Conservation (phyloP, 2,329 filamentous ascomycete species). For the Gliomastix tumulicola region DNA sequence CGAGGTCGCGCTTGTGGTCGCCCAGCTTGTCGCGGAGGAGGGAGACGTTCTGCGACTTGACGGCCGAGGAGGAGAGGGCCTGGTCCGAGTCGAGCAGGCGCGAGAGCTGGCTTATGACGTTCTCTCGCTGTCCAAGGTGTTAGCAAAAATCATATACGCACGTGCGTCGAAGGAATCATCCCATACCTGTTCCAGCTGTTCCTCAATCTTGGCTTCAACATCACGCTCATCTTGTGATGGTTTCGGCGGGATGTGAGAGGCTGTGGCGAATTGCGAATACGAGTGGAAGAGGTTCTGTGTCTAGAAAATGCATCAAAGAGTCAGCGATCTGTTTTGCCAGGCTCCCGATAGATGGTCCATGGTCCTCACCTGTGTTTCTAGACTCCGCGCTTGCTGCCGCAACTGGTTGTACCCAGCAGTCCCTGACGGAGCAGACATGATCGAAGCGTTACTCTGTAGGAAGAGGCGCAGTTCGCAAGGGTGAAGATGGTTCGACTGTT, state of each 20-base stretch:
- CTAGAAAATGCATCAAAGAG: conserved; percentile 33
- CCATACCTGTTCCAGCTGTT: conserved; percentile 71
- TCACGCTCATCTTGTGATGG: conserved; percentile 78
- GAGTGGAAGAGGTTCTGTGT: conserved; percentile 77
- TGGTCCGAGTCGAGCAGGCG: conserved; percentile 92
- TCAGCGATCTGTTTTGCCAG: no score
- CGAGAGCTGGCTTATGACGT: conserved; percentile 71
- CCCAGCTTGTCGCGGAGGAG: conserved; percentile 85
- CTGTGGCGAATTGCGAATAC: conserved; percentile 86
- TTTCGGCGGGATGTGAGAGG: conserved; percentile 71
- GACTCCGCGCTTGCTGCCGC: conserved; percentile 79
- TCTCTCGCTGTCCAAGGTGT: conserved; percentile 58
- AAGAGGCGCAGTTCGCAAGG: no score
- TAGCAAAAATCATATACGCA: not conserved
- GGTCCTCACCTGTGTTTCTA: conserved; percentile 76
- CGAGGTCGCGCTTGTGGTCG: conserved; percentile 79
- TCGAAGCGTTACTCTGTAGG: no score
- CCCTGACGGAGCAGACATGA: conserved; percentile 47
- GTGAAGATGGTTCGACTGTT: no score
- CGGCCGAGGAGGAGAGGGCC: conserved; percentile 74
- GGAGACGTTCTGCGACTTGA: conserved; percentile 95
- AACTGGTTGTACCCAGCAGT: conserved; percentile 83
- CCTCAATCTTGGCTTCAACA: conserved; percentile 75
- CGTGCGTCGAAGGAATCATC: not conserved
- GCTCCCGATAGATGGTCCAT: no score